Base-by-base conservation (phyloP, 371 early-diverging fungal genomes). In the Zychaea mexicana region DNA sequence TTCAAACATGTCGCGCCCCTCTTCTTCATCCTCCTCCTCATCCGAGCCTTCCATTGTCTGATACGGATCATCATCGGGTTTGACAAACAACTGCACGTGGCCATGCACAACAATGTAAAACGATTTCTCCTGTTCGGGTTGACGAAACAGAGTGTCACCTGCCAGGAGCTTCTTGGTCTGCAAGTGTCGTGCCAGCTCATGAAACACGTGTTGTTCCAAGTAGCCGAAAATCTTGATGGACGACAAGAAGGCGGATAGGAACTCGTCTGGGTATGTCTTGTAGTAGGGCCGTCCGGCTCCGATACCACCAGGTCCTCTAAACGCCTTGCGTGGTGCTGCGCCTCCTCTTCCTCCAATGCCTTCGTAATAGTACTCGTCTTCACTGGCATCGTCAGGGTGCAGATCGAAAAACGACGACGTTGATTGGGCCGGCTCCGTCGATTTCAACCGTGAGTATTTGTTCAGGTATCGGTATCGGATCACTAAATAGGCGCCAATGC, bases 201-300 rank as follows among this genome's bases (percentile, higher is more conserved):
- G 93, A 76, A 98, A 96, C 45, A 98, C 97, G 6, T 95, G 95
- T 67, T 94, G 87, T 62, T 98, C 98, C 33, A 98, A 82, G 70
- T 96, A 97, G 1, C 97, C 97, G 85, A 98, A 98, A n/a, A 97
- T 92, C 72, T 96, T 96, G 76, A 97, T 97, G 15, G 89, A 88
- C 1, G 89, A 85, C 57, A 96, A 80, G 67, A 96, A 94, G 1
- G 91, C 92, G 46, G 89, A 88, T 57, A 94, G 73, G 62, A 94
- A 92, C 66, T 94, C 94, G 64, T 92, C 93, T 2, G 94, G 92
- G 65, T 93, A 94, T 49, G 79, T 78, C n/a, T n/a, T n/a, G n/a
- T n/a, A n/a, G 52, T 76, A 68, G 2, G 75, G 68, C 45, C 79
- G n/a, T n/a, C n/a, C n/a, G n/a, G n/a, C n/a, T n/a, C n/a, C n/a